These are phyloP conservation scores for Solanum appendiculatum DNA, from an alignment of 257 asterid species.

Conservation along the genomic window DNA sequence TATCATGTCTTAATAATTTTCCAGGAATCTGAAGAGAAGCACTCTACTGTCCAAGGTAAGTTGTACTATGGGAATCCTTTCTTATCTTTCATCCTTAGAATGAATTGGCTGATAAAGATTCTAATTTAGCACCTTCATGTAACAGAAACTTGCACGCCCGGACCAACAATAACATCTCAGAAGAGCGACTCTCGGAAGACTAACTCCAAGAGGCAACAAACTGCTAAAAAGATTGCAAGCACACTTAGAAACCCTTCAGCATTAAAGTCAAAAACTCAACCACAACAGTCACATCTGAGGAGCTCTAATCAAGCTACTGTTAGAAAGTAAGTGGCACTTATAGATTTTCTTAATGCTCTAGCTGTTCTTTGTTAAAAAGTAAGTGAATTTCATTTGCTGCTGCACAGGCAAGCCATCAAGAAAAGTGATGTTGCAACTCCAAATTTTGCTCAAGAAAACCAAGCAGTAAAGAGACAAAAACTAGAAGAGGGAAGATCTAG, in stretches of 20 bases:
- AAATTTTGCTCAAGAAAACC: conserved; percentile 65
- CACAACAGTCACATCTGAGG: conserved; percentile 37
- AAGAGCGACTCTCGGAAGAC: conserved; percentile 4
- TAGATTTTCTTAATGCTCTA: not conserved
- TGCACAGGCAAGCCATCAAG: conserved; percentile 38
- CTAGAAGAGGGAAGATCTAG: conserved; percentile 77
- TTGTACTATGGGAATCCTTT: not conserved
- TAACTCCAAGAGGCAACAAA: conserved; percentile 36
- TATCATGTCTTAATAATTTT: not conserved
- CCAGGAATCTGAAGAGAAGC: conserved; percentile 11
- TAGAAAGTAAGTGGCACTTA: conserved; percentile 29
- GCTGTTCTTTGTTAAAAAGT: not conserved
- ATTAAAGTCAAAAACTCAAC: conserved; percentile 38
- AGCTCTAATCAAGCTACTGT: conserved; percentile 42
- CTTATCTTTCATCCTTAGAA: not conserved
- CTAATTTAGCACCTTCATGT: not conserved
- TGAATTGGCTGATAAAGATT: not conserved
- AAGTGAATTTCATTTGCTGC: not conserved
- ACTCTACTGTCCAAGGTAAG: conserved; percentile 6
- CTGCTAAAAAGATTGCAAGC: conserved; percentile 61
- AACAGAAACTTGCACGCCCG: conserved; percentile 60
- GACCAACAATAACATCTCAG: conserved; percentile 17
- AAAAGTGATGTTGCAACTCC: conserved; percentile 48
- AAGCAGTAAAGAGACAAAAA: conserved; percentile 85
- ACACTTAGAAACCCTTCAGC: conserved; percentile 57